Conservation (phyloP, 306 rosid species). For the Trifolium subterraneum region DNA sequence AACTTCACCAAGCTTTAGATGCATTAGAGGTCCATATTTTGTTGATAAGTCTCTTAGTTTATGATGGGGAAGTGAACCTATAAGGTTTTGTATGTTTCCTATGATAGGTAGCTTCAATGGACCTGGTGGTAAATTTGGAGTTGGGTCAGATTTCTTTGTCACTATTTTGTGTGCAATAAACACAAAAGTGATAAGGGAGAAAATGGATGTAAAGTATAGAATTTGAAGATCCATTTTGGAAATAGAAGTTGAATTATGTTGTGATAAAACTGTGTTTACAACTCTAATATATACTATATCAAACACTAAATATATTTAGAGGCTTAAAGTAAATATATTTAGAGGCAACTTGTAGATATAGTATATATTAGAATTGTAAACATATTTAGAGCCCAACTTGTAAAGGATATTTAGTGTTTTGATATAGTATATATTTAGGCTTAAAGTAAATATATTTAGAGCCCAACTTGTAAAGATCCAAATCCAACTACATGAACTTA, state of each 20-base stretch:
- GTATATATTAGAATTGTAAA: too few species aligned
- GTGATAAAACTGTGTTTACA: constrained; percentile 1
- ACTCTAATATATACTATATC: not conserved
- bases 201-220: constrained; percentile 18
- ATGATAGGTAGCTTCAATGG: constrained; percentile 52
- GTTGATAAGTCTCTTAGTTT: constrained; percentile 43
- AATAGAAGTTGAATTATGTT: not conserved
- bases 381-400: too few species aligned
- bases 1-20: constrained; percentile 56
- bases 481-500: too few species aligned
- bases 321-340: too few species aligned
- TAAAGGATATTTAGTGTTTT: too few species aligned
- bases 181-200: constrained; percentile 21
- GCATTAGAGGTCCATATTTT: constrained; percentile 57
- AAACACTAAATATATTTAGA: too few species aligned
- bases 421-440: too few species aligned
- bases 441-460: too few species aligned
- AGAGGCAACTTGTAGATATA: too few species aligned
- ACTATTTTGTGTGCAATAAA: constrained; percentile 14
- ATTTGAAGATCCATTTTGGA: constrained; percentile 38
- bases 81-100: constrained; percentile 44
- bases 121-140: constrained; percentile 51
- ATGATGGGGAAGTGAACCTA: constrained; percentile 43
- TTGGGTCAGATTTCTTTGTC: constrained; percentile 25
- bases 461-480: too few species aligned